A percentile compares a stretch with the other conserved stretches of the same genome.
Conservation (phyloP, 805 yeast genomes). For the Myxozyma kluyveri region DNA sequence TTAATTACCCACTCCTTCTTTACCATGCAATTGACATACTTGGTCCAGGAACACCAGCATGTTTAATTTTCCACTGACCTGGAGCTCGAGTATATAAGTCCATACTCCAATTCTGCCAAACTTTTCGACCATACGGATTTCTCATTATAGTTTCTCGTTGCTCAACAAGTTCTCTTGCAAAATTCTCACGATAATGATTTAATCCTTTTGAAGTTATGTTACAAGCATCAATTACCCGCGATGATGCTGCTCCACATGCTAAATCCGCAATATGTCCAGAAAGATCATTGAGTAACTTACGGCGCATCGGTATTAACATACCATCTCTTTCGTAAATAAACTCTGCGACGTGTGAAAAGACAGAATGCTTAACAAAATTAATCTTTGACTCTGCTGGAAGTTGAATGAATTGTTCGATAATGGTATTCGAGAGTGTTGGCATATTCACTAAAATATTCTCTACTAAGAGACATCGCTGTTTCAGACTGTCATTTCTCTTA, state of each 20-base stretch:
- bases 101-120: constrained; percentile 94
- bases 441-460: constrained; percentile 7
- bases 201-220: constrained; percentile 77
- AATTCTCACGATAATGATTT: constrained; percentile 80
- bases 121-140: constrained; percentile 85
- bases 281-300: constrained; percentile 65
- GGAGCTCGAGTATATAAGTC: constrained; percentile 54
- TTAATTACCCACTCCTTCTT: no score
- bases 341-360: constrained; percentile 82
- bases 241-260: constrained; percentile 83
- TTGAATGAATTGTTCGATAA: constrained; percentile 58
- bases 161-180: constrained; percentile 61
- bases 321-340: constrained; percentile 31
- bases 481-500: constrained; percentile 13
- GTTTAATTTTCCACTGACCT: constrained; percentile 13
- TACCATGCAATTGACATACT: not conserved
- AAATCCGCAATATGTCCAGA: constrained; percentile 52
- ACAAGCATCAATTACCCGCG: constrained; percentile 80
- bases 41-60: not conserved
- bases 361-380: constrained; percentile 84
- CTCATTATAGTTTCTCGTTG: constrained; percentile 66
- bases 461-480: constrained; percentile 16
- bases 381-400: constrained; percentile 59
- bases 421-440: constrained; percentile 25
- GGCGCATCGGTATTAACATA: constrained; percentile 32